Conservation (phyloP, 768 basidiomycete genomes). For the Phaeotremella fagi region DNA sequence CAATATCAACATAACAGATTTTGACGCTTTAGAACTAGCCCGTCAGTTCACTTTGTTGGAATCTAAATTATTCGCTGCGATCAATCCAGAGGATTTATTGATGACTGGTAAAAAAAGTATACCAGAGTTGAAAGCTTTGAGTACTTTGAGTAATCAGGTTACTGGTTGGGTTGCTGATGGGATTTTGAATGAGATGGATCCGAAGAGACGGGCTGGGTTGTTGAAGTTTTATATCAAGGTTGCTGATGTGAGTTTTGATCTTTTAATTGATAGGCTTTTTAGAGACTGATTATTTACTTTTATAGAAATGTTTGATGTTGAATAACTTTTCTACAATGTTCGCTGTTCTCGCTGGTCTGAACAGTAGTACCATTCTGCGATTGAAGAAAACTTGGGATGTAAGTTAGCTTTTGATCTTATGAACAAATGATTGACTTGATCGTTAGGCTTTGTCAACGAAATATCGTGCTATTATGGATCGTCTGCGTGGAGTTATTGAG, state of each 20-base stretch:
- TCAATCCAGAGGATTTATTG: constrained; percentile 81
- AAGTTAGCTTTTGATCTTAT: constrained; percentile 45
- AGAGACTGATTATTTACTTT: not conserved
- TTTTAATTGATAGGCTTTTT: not conserved
- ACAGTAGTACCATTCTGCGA: constrained; percentile 89
- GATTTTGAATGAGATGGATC: constrained; percentile 82
- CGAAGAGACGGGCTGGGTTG: constrained; percentile 68
- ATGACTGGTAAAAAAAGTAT: constrained; percentile 69
- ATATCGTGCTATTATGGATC: constrained; percentile 71
- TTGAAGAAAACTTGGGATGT: constrained; percentile 91
- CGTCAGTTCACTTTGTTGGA: constrained; percentile 94
- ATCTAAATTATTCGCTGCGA: constrained; percentile 74
- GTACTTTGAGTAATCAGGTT: constrained; percentile 80
- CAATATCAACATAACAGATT: constrained; percentile 71
- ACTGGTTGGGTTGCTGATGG: constrained; percentile 86
- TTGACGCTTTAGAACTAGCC: constrained; percentile 85
- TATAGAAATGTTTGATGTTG: constrained; percentile 75
- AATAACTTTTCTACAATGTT: constrained; percentile 90
- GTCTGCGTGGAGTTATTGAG: constrained; percentile 78
- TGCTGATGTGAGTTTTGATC: constrained; percentile 52
- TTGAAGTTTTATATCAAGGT: constrained; percentile 88
- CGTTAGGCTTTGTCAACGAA: constrained; percentile 78
- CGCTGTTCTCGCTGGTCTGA: constrained; percentile 87
- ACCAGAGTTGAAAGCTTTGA: constrained; percentile 71
- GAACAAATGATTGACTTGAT: not conserved